Conservation (phyloP, 805 yeast species). For the Sugiyamaella marilandica region DNA sequence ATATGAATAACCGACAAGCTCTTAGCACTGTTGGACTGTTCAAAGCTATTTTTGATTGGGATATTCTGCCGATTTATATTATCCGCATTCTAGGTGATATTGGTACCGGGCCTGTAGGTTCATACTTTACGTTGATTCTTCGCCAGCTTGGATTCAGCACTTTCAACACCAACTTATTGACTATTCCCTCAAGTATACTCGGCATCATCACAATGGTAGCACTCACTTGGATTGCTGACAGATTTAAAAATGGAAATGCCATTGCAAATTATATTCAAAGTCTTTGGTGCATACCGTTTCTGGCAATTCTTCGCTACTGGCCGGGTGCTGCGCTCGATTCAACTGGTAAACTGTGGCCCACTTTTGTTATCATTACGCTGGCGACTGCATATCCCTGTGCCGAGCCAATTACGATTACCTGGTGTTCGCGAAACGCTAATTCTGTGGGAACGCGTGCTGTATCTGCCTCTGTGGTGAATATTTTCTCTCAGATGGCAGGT, state of each 20-base stretch:
- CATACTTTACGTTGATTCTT: constrained; percentile 47
- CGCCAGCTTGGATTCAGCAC: constrained; percentile 48
- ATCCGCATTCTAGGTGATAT: constrained; percentile 42
- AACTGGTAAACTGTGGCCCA: constrained; percentile 34
- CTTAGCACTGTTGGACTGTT: constrained; percentile 39
- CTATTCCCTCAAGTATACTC: constrained; percentile 33
- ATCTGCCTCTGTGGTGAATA: constrained; percentile 57
- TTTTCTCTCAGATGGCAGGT: constrained; percentile 55
- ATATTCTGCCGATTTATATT: constrained; percentile 50
- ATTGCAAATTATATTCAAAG: constrained; percentile 29
- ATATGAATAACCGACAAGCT: constrained; percentile 59
- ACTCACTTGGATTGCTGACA: constrained; percentile 22
- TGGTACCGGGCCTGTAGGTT: constrained; percentile 34
- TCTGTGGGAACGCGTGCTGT: constrained; percentile 61
- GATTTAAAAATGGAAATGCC: constrained; percentile 22
- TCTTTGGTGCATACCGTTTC: constrained; percentile 34
- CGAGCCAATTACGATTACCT: constrained; percentile 51
- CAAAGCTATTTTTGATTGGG: constrained; percentile 43
- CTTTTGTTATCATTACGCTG: constrained; percentile 32
- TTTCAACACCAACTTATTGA: constrained; percentile 46
- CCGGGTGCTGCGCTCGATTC: constrained; percentile 29
- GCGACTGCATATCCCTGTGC: constrained; percentile 33
- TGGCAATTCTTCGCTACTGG: constrained; percentile 38
- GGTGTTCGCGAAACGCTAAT: constrained; percentile 60
- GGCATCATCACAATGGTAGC: constrained; percentile 25